Base-by-base conservation (phyloP, 1,284 basidiomycete genomes). In the Cutaneotrichosporon dermatis region DNA sequence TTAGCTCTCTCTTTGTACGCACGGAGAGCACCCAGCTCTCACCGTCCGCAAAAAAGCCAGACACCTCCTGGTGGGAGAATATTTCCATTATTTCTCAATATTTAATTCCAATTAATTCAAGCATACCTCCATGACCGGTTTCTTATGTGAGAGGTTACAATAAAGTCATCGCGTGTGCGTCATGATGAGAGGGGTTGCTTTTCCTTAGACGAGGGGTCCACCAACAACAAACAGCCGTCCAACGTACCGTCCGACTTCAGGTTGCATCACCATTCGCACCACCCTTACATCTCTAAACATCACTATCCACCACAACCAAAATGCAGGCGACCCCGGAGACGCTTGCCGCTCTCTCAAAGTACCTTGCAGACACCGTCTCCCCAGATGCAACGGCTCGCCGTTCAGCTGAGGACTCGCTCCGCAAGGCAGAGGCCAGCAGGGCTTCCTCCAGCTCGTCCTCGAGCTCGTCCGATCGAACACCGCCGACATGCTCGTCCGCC, bases 391-490 rank as follows among this genome's bases (percentile, higher is more conserved):
- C 81, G 1, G 85, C 85, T 0, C 81, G 92, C 59, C 88, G 90
- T 73, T 81, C 87, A 51, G 91, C 92, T 0, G 93, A 96, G 70
- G 84, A 87, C 53, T 84, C 80, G 64, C 85, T 96, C 5, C 79
- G 82, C 59, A 75, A 82, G 46, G 82, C 87, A 66, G 88, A 89
- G 66, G 77, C 2, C 88, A 92, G 70, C 82, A 82, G 2, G 89
- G 88, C n/a, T 96, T 95, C 77, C 82, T 92, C 12, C 80, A 84
- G 48, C 84, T 94, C 62, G 84, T 92, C 58, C 83, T 93, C 63
- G 82, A 88, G 67, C 73, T 81, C 41, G 79, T 84, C 1, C 83
- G 87, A 69, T 84, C 88, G 73, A 84, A 85, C 61, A 58, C 59
- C 12, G 70, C 67, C 8, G 69, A 72, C 50, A 67, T 71, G 65